phyloP scores from a whole-genome alignment of 108 stramenopile genomes.

The Bacterosira constricta region DNA sequence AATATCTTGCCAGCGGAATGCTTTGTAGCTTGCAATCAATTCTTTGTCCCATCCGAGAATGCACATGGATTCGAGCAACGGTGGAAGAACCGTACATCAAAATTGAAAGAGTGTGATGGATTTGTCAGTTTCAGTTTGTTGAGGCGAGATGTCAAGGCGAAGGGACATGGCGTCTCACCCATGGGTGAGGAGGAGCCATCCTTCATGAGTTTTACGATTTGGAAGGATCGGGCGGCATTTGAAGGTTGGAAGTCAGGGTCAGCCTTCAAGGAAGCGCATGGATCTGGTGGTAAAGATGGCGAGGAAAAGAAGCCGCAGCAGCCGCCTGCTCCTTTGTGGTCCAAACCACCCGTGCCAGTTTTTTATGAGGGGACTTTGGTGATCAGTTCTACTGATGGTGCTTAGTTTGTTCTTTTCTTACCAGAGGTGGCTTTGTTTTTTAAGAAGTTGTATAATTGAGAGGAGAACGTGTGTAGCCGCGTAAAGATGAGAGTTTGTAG shows the following conservation, averaged over 20 bases:
- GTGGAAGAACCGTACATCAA: conserved; percentile 70
- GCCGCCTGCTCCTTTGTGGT: conserved; percentile 66
- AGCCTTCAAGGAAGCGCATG: conserved; percentile 74
- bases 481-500: too few species aligned
- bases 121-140: conserved; percentile 78
- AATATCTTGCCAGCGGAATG: conserved; percentile 70
- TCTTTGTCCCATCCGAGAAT: conserved; percentile 71
- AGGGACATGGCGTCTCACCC: conserved; percentile 75
- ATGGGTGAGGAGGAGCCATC: conserved; percentile 74
- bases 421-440: too few species aligned
- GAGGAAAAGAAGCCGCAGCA: conserved; percentile 15
- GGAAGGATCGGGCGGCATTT: conserved; percentile 76
- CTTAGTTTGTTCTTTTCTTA: conserved; percentile 32
- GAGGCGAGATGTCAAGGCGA: conserved; percentile 81
- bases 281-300: conserved; percentile 27
- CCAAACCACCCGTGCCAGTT: conserved; percentile 71
- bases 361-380: conserved; percentile 89
- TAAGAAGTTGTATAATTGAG: too few species aligned
- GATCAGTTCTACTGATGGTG: conserved; percentile 71
- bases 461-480: too few species aligned
- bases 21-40: conserved; percentile 87
- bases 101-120: conserved; percentile 75
- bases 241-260: conserved; percentile 63
- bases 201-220: conserved; percentile 72
- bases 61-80: conserved; percentile 73